Conservation (phyloP, 169 alveolate genomes). For the Eimeria tenella region DNA sequence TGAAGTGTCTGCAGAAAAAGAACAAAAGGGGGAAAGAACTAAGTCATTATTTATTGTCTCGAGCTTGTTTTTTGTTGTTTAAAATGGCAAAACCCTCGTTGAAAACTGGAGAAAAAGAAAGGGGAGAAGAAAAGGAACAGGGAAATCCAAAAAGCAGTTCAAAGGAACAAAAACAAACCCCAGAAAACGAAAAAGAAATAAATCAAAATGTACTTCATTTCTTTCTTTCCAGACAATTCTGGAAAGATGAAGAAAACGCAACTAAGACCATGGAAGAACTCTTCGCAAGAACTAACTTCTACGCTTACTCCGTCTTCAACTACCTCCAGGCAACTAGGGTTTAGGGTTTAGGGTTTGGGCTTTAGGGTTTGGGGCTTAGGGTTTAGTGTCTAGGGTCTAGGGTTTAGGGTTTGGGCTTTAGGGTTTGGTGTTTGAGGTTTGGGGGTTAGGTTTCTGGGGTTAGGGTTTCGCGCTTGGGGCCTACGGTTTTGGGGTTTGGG, state of each 20-base stretch:
- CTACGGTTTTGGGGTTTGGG: no score
- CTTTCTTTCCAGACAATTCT: constrained; percentile 7
- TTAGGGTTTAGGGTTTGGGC: background rate
- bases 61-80: background rate
- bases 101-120: background rate
- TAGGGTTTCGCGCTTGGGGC: no score
- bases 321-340: background rate
- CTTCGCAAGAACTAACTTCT: constrained; percentile 15
- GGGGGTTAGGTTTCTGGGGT: no score
- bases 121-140: background rate
- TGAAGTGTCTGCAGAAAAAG: background rate
- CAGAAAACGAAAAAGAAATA: background rate
- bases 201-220: background rate
- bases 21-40: background rate
- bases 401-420: background rate
- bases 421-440: background rate
- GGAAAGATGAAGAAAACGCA: constrained; percentile 51
- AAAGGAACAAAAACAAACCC: background rate
- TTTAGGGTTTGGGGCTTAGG: background rate
- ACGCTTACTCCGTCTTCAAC: background rate
- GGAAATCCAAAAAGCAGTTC: no score
- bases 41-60: background rate
- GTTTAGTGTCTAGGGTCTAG: background rate
- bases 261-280: constrained; percentile 41
- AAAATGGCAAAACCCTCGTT: background rate